phyloP scores from a whole-genome alignment of 2,329 filamentous ascomycete species.

The Elsinoe necatrix region DNA sequence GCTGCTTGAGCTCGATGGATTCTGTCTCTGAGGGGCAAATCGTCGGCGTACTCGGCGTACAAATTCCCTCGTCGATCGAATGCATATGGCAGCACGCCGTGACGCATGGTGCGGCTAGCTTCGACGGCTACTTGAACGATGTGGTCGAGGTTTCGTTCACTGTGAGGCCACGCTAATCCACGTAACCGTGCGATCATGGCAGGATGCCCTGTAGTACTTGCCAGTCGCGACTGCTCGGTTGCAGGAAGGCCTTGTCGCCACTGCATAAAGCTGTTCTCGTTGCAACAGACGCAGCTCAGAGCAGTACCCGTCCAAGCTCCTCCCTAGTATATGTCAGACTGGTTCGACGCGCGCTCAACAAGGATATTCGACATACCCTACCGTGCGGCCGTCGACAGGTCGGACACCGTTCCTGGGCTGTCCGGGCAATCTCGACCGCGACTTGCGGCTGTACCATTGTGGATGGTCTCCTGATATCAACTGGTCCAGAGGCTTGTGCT shows the following conservation, averaged over 20 bases:
- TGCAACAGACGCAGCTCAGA: background rate
- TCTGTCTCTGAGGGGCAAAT: background rate
- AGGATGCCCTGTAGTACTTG: background rate
- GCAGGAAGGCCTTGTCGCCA: background rate
- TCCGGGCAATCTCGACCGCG: too few species aligned
- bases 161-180: background rate
- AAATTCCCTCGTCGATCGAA: background rate
- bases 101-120: background rate
- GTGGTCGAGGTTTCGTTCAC: background rate
- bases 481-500: too few species aligned
- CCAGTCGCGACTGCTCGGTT: background rate
- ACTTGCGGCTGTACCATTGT: too few species aligned
- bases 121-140: background rate
- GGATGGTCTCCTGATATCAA: too few species aligned
- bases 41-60: background rate
- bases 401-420: too few species aligned
- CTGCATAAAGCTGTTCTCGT: background rate
- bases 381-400: background rate
- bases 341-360: too few species aligned
- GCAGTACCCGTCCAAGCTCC: background rate
- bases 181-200: background rate
- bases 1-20: too few species aligned
- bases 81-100: background rate
- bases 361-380: background rate
- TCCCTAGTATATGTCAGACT: background rate